Evolutionary conservation across 768 basidiomycete genomes (phyloP).

Genomic region (Mycena chlorophos): DNA sequence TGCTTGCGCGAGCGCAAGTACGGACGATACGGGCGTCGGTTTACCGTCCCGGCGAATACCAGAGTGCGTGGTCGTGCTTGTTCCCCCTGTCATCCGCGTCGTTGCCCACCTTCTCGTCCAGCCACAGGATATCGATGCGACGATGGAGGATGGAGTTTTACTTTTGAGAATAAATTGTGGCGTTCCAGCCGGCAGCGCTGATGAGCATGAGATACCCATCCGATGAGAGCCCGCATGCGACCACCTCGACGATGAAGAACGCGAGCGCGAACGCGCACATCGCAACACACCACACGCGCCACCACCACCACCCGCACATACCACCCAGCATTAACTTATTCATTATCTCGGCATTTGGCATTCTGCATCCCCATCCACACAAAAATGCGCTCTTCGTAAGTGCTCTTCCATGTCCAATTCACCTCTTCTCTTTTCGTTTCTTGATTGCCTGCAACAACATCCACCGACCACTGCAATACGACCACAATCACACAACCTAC

Average conservation of each 20-base stretch:
- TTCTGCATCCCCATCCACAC: not conserved
- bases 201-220: slow-evolving; percentile 52
- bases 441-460: too few species aligned
- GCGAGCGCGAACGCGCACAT: slow-evolving; percentile 2
- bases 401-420: too few species aligned
- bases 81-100: slow-evolving; percentile 17
- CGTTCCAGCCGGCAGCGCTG: slow-evolving; percentile 42
- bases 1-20: slow-evolving; percentile 49
- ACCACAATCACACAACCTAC: too few species aligned
- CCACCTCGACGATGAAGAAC: not conserved
- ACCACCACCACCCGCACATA: too few species aligned
- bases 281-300: too few species aligned
- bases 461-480: too few species aligned
- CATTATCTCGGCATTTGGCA: not conserved
- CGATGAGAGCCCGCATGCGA: slow-evolving; percentile 33
- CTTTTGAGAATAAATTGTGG: slow-evolving; percentile 56
- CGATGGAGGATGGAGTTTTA: slow-evolving; percentile 63
- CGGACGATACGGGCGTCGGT: slow-evolving; percentile 48
- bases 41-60: slow-evolving; percentile 56
- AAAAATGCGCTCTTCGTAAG: not conserved
- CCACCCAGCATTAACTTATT: not conserved
- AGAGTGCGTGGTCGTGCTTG: slow-evolving; percentile 43
- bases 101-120: slow-evolving; percentile 26
- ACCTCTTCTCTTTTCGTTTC: not conserved
- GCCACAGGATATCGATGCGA: slow-evolving; percentile 55